Conservation (phyloP, 2,329 filamentous ascomycete species). For the Penicillium sclerotigenum region DNA sequence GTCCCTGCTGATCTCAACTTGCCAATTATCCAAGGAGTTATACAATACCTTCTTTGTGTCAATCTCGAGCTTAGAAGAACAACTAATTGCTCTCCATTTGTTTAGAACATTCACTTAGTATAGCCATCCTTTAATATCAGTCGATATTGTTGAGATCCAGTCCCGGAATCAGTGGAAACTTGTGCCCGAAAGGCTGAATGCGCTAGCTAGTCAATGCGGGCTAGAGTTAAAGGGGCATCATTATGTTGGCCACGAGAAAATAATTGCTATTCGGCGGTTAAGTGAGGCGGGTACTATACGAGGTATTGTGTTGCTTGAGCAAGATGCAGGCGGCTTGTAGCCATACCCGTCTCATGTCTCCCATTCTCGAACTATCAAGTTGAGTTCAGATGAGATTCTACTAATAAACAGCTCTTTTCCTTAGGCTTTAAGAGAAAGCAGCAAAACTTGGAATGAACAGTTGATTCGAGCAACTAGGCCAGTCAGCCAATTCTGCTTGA, state of each 20-base stretch:
- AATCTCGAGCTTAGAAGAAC: not conserved
- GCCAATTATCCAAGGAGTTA: not conserved
- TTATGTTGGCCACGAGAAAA: not conserved
- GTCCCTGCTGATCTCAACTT: not conserved
- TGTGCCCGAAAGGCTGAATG: not conserved
- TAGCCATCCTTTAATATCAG: not conserved
- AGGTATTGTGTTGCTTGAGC: not conserved
- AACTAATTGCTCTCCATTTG: not conserved
- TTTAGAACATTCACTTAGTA: not conserved
- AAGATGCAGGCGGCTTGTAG: too few relatives aligned
- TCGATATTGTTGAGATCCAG: not conserved
- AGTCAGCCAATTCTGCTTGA: not conserved
- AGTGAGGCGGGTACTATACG: not conserved
- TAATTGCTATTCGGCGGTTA: not conserved
- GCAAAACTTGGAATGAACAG: constrained; percentile 30
- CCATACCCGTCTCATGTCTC: not conserved
- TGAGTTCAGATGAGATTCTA: not conserved
- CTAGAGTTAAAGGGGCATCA: not conserved
- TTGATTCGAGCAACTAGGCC: constrained; percentile 52
- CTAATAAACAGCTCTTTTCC: not conserved
- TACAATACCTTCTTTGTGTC: too few relatives aligned
- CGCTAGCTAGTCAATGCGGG: not conserved
- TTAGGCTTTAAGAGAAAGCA: not conserved
- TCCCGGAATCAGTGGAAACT: not conserved
- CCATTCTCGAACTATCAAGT: not conserved